Base-by-base conservation (phyloP, 257 asterid species). In the Lycium ferocissimum region DNA sequence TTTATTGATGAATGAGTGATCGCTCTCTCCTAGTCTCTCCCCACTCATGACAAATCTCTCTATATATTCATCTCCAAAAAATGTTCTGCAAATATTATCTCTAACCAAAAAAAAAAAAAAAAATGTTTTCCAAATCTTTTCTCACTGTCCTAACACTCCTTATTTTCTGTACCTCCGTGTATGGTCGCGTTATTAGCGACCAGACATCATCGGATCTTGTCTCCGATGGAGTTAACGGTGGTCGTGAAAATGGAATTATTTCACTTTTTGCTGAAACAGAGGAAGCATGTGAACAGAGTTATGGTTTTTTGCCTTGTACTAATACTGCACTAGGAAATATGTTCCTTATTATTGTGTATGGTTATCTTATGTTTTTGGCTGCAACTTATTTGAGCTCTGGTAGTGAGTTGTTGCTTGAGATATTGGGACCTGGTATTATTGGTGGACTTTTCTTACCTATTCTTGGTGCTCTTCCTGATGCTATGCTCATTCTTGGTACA, bases 391-490 rank as follows among this genome's bases (percentile, higher is more conserved):
- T 96, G 6, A 93, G 98, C 9, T 78, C 47, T 57, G 99, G 98
- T 14, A 93, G 99, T 56, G 99, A 96, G 90, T 91, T 94, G 17
- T 89, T 96, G 94, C 95, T 96, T 40, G 93, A 93, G 90, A 94
- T 96, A 73, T 92, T 96, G 37, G 98, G 99, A 2, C 98, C 99
- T 1, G 99, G 98, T 10, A 84, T 94, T 1, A 89, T 96, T 47
- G 99, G 98, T 54, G 98, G 98, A 6, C 98, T 94, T 7, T 87
- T 94, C 15, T 93, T 96, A 15, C 99, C 98, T n/a, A 85, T 93
- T 0, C 98, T 96, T 75, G 99, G 98, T 38, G 98, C 98, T 59
- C 99, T 96, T 81, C 99, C 99, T 2, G 98, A 96, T 82, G 98
- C 98, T 53, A 89, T 95, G 96, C 98, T 96, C 40, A 94, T 96